Evolutionary conservation across 805 yeast genomes (phyloP).

Genomic region (Candida anglica): DNA sequence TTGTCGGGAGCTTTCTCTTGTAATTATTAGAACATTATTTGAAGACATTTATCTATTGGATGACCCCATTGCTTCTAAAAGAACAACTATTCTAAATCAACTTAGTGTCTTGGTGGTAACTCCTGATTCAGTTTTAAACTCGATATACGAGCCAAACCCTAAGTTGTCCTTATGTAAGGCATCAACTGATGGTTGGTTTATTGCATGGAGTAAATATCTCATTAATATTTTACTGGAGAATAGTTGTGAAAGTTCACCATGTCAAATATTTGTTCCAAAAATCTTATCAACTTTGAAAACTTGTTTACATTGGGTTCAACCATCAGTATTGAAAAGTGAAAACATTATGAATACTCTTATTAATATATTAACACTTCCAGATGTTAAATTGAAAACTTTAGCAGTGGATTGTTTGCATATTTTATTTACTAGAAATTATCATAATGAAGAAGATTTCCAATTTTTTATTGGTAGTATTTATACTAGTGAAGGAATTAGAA

Average conservation of each 20-base stretch:
- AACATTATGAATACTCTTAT: constrained; percentile 65
- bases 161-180: constrained; percentile 62
- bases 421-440: constrained; percentile 75
- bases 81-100: constrained; percentile 74
- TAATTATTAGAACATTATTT: constrained; percentile 79
- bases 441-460: constrained; percentile 63
- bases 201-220: constrained; percentile 54
- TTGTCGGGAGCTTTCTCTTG: constrained; percentile 71
- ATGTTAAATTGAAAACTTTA: constrained; percentile 68
- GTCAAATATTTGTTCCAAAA: constrained; percentile 53
- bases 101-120: constrained; percentile 81
- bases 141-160: constrained; percentile 62
- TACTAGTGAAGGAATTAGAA: constrained; percentile 64
- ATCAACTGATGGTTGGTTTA: constrained; percentile 81
- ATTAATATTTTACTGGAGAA: constrained; percentile 28
- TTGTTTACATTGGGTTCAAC: constrained; percentile 87
- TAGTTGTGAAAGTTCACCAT: constrained; percentile 20
- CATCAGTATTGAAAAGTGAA: constrained; percentile 64
- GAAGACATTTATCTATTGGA: constrained; percentile 92
- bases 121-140: constrained; percentile 59
- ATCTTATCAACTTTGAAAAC: constrained; percentile 81
- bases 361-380: constrained; percentile 51
- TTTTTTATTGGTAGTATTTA: constrained; percentile 78
- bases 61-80: constrained; percentile 81
- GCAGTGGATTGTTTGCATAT: constrained; percentile 91